Evolutionary conservation across 768 basidiomycete genomes (phyloP).

Genomic region (Psilocybe cubensis): DNA sequence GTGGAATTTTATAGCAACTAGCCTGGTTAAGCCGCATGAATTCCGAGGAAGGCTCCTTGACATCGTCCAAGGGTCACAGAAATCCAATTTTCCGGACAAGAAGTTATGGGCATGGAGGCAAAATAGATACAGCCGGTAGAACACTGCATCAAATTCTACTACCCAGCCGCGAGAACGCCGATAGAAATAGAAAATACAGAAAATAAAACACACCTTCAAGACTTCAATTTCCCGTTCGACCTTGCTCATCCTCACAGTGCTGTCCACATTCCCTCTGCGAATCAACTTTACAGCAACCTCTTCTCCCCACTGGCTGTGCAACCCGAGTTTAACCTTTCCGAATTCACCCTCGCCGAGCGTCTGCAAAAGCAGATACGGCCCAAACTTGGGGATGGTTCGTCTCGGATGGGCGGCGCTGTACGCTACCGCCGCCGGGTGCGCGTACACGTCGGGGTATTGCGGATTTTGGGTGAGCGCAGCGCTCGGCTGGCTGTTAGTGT

Average conservation of each 20-base stretch:
- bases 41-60: too few relatives aligned
- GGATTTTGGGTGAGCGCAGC: background rate
- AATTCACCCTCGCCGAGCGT: slow-evolving; percentile 99
- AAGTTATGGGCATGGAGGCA: background rate
- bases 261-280: slow-evolving; percentile 89
- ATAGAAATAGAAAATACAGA: background rate
- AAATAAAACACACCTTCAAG: slow-evolving; percentile 61
- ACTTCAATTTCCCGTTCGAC: slow-evolving; percentile 99
- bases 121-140: background rate
- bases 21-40: too few relatives aligned
- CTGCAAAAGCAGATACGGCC: slow-evolving; percentile 93
- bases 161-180: too few relatives aligned
- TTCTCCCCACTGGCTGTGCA: slow-evolving; percentile 92
- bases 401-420: slow-evolving; percentile 82
- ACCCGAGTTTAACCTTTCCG: slow-evolving; percentile 97
- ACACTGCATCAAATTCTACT: too few relatives aligned
- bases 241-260: slow-evolving; percentile 84
- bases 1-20: too few relatives aligned
- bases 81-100: too few relatives aligned
- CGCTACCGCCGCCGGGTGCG: slow-evolving; percentile 84
- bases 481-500: slow-evolving; percentile 31
- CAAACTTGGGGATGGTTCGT: slow-evolving; percentile 90
- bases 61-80: too few relatives aligned
- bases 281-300: slow-evolving; percentile 99
- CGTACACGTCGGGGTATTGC: slow-evolving; percentile 62